Percentiles rank a stretch among this genome's conserved stretches.
Evolutionary conservation across 805 yeast genomes (phyloP).

Genomic region (Candida boidinii): DNA sequence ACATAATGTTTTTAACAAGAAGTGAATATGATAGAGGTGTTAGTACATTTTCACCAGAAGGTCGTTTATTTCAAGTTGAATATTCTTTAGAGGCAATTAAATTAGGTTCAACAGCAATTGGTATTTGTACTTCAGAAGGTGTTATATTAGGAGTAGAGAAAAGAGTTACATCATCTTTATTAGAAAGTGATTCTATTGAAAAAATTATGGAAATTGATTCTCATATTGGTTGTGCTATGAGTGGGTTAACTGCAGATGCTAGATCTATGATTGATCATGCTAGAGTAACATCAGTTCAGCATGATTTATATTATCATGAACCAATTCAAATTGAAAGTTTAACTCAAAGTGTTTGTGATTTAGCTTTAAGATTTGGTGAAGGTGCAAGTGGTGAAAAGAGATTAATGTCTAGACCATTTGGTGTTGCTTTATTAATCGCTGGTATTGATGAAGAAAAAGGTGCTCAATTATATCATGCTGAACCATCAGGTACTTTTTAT

Average conservation of each 20-base stretch:
- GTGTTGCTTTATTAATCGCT: conserved; percentile 93
- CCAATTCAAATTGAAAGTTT: conserved; percentile 85
- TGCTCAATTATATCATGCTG: conserved; percentile 96
- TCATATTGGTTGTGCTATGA: conserved; percentile 98
- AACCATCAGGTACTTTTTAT: conserved; percentile 97
- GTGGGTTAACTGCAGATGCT: conserved; percentile 98
- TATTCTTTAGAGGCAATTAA: conserved; percentile 96
- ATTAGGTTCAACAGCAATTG: conserved; percentile 96
- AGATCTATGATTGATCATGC: conserved; percentile 99
- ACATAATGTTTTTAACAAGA: conserved; percentile 92
- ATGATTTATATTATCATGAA: conserved; percentile 85
- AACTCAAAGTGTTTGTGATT: conserved; percentile 94
- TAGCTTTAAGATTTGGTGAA: conserved; percentile 94
- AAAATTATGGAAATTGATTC: conserved; percentile 90
- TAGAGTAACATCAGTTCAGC: conserved; percentile 80
- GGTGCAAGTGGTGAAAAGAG: conserved; percentile 95
- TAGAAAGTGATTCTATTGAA: conserved; percentile 91
- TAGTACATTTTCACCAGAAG: conserved; percentile 97
- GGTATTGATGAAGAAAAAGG: conserved; percentile 92
- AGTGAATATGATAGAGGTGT: conserved; percentile 99
- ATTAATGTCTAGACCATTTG: conserved; percentile 96
- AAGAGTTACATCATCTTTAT: conserved; percentile 84
- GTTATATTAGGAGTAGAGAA: conserved; percentile 95
- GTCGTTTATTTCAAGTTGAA: conserved; percentile 95
- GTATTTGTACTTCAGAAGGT: conserved; percentile 91